phyloP scores from a whole-genome alignment of 2,329 filamentous ascomycete genomes.

The Exophiala sp. region DNA sequence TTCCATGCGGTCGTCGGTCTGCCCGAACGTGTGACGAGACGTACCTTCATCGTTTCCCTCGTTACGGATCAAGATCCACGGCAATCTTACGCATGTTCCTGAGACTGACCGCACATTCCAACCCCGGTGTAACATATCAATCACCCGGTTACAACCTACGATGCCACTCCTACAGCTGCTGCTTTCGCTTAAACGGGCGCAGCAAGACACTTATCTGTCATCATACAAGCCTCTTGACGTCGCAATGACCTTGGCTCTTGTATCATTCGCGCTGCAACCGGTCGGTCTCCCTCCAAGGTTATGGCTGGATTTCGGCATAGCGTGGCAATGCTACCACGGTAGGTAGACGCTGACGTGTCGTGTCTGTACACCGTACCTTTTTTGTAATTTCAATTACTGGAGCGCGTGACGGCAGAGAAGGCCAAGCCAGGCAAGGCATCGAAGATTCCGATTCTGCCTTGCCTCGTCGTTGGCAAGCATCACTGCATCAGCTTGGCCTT shows the following conservation, averaged over 20 bases:
- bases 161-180: neutral
- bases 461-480: too few species aligned
- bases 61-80: neutral
- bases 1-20: neutral
- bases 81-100: neutral
- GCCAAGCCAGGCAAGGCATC: neutral
- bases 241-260: neutral
- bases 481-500: too few species aligned
- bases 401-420: neutral
- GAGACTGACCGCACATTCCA: neutral
- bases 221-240: neutral
- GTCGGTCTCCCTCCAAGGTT: neutral
- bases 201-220: neutral
- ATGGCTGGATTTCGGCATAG: neutral
- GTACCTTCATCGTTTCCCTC: neutral
- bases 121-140: neutral
- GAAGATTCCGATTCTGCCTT: neutral
- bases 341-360: constrained; percentile 1
- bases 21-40: neutral
- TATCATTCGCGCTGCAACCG: neutral
- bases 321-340: neutral
- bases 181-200: neutral
- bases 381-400: neutral
- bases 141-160: neutral
- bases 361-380: constrained; percentile 1